Evolutionary conservation across 441 rosid species (phyloP), one percentile per base, ranked within the genome.

Genomic region (Melastoma candidum): DNA sequence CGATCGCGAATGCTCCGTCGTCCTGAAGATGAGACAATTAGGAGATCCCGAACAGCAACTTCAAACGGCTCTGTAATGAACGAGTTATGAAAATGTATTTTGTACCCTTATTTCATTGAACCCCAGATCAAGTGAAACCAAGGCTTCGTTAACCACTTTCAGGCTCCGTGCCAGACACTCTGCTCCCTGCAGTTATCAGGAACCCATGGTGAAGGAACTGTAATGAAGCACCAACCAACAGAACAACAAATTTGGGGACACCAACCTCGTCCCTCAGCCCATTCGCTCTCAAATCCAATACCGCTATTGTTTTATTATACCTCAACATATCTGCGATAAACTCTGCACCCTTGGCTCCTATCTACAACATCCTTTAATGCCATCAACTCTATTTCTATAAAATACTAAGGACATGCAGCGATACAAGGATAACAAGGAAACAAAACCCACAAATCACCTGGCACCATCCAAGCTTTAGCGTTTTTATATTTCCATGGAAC

Each of bases 401-500:
- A 46, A 12, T 4, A 46, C 36, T 12, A 44, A 49, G n/a, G 25
- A 17, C 25, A 44, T 17, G 25, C 54, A 27, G 45, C 6, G 14
- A 27, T 41, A 51, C 41, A 13, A 51, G 45, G 32, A 32, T 12
- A 25, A 51, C 27, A 45, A 44, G 36, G 11, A 47, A 44, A 27
- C n/a, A 44, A 51, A 52, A 9, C 25, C 24, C 53, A 26, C 53
- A 63, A 55, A 58, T 74, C 72, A 90, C 97, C 95, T 87, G 90
- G 66, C 98, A 90, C 98, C 98, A 90, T 63, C 98, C 95, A 60
- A 90, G 98, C 81, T 90, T 90, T 52, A 90, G 85, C 22, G 83
- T 76, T 52, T 74, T 82, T 41, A 90, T 67, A 56, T 79, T 90
- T 58, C 98, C 96, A 63, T 85, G 82, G 70, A 90, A 90, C 83